Percentiles rank a stretch among this genome's conserved stretches.
phyloP scores from a whole-genome alignment of 768 basidiomycete genomes.

The Agrocybe praecox region DNA sequence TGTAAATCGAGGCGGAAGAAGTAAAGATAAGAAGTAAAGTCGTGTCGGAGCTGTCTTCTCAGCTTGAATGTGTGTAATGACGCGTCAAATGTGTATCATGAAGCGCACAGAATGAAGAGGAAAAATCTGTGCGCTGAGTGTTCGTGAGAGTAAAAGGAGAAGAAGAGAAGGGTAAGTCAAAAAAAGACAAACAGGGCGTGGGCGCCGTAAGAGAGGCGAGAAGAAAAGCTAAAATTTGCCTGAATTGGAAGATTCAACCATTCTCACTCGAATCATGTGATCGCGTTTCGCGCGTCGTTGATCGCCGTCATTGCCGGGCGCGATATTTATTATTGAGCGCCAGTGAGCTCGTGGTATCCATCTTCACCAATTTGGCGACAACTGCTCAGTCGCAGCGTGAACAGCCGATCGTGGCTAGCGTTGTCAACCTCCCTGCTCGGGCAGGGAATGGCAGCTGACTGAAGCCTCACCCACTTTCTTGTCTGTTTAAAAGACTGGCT shows the following conservation, averaged over 20 bases:
- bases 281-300: background rate
- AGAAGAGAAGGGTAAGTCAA: constrained; percentile 4
- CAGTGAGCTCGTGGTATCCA: no score
- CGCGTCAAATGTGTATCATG: background rate
- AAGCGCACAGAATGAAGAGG: background rate
- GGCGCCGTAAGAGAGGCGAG: background rate
- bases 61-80: background rate
- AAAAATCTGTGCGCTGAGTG: background rate
- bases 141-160: background rate
- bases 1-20: background rate
- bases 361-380: no score
- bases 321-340: no score
- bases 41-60: background rate
- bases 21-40: background rate
- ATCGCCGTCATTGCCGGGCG: background rate
- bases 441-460: no score
- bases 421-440: background rate
- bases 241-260: constrained; percentile 4
- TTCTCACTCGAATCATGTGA: constrained; percentile 2
- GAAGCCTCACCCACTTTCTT: background rate
- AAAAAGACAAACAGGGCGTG: background rate
- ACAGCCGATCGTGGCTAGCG: no score
- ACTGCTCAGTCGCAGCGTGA: no score
- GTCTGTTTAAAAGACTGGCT: background rate
- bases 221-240: background rate